Percentiles rank a stretch among this genome's conserved stretches.
Conservation (phyloP, 2,329 filamentous ascomycete species). For the Colletotrichum orchidophilum region DNA sequence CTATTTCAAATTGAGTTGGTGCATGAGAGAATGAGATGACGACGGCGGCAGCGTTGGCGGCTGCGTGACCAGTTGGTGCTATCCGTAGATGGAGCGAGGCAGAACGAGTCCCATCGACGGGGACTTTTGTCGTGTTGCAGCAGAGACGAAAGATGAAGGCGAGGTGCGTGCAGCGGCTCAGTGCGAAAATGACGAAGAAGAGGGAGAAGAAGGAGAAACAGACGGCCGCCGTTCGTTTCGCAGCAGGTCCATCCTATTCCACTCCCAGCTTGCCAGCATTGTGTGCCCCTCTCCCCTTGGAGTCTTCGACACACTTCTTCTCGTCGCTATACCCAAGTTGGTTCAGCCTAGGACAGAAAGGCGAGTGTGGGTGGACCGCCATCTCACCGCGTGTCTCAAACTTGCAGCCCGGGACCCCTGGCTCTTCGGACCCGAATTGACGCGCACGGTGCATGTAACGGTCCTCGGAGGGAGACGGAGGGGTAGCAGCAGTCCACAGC, state of each 20-base stretch:
- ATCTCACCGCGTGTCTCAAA: constrained; percentile 29
- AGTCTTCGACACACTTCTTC: background rate
- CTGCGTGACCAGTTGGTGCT: background rate
- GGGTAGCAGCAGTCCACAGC: constrained; percentile 11
- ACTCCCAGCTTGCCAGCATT: too few species aligned
- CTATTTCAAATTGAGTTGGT: background rate
- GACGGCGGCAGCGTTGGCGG: too few species aligned
- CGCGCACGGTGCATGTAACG: constrained; percentile 17
- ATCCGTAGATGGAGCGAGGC: background rate
- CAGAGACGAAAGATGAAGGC: background rate
- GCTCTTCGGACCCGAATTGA: constrained; percentile 6
- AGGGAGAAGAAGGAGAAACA: too few species aligned
- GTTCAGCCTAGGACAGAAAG: constrained; percentile 5
- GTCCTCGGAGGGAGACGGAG: background rate
- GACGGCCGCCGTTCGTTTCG: constrained; percentile 13
- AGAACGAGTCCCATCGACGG: background rate
- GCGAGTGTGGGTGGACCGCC: constrained; percentile 23
- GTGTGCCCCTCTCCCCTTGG: background rate
- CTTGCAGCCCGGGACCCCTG: constrained; percentile 22
- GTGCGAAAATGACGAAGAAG: constrained; percentile 6
- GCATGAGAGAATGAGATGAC: background rate
- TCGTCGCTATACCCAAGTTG: background rate
- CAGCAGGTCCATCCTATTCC: background rate
- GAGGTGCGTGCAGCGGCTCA: constrained; percentile 17
- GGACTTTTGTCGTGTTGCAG: background rate